Evolutionary conservation across 345 rosid genomes (phyloP).

Genomic region (Gossypium australe): DNA sequence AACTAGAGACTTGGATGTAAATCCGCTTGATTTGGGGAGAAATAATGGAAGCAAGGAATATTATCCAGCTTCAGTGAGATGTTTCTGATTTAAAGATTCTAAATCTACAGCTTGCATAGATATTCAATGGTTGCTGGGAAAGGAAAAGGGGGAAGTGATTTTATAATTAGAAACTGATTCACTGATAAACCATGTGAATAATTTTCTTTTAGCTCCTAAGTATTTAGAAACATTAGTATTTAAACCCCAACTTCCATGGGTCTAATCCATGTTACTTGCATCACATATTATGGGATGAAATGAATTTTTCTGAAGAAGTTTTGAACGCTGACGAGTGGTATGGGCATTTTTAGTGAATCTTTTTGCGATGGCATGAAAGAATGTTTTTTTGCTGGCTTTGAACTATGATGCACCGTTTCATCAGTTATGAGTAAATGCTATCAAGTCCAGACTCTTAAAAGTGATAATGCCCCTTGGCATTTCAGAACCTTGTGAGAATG

Average conservation of each 20-base stretch:
- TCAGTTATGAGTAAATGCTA: not conserved
- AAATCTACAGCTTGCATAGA: not conserved
- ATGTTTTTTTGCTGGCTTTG: not conserved
- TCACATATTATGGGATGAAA: not conserved
- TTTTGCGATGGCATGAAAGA: not conserved
- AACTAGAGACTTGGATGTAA: not conserved
- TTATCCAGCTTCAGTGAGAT: not conserved
- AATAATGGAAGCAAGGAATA: not conserved
- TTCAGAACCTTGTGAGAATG: not conserved
- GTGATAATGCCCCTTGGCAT: not conserved
- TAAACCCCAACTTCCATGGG: not conserved
- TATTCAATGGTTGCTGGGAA: not conserved
- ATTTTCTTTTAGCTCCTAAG: not conserved
- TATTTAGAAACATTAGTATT: not conserved
- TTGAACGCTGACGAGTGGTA: not conserved
- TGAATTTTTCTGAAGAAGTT: not conserved
- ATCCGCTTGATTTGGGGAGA: not conserved
- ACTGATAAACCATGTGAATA: not conserved
- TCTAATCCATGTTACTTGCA: not conserved
- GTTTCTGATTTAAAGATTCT: not conserved
- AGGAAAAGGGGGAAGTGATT: not conserved
- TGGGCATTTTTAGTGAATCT: not conserved
- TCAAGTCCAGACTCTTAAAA: not conserved
- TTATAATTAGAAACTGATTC: not conserved
- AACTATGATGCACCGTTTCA: not conserved